Conservation (phyloP, 805 yeast genomes). For the Metschnikowia henanensis region DNA sequence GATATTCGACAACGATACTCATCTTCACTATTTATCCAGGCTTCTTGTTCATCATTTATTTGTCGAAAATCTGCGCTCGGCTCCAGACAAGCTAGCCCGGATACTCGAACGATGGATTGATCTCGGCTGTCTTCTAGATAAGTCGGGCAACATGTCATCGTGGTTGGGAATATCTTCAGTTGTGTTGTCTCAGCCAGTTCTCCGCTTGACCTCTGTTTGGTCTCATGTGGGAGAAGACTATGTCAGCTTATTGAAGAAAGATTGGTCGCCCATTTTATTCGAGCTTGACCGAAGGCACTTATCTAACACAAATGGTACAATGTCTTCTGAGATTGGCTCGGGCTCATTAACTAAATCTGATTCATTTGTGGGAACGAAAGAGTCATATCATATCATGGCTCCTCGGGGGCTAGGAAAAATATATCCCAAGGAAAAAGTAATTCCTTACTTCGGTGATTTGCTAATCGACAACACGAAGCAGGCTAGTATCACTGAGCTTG, state of each 20-base stretch:
- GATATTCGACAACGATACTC: slow-evolving; percentile 62
- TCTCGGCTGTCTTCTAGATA: slow-evolving; percentile 74
- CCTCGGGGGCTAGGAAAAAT: slow-evolving; percentile 83
- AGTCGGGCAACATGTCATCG: slow-evolving; percentile 87
- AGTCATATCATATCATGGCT: slow-evolving; percentile 72
- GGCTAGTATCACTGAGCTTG: slow-evolving; percentile 52
- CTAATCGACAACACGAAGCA: slow-evolving; percentile 44
- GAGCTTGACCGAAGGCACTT: slow-evolving; percentile 80
- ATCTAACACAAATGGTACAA: slow-evolving; percentile 25
- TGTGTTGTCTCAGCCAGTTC: slow-evolving; percentile 77
- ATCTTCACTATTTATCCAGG: slow-evolving; percentile 78
- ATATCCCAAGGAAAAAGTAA: slow-evolving; percentile 73
- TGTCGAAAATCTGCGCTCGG: slow-evolving; percentile 38
- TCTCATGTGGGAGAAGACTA: slow-evolving; percentile 58
- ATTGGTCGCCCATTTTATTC: slow-evolving; percentile 92
- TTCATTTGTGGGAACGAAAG: slow-evolving; percentile 20
- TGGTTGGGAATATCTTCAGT: slow-evolving; percentile 91
- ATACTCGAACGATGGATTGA: slow-evolving; percentile 81
- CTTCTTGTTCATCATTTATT: slow-evolving; percentile 70
- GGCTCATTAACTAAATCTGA: slow-evolving; percentile 13
- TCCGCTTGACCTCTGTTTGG: slow-evolving; percentile 79
- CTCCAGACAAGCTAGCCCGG: slow-evolving; percentile 53
- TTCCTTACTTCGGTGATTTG: slow-evolving; percentile 91
- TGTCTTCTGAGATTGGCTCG: slow-evolving; percentile 17
- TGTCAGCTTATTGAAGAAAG: slow-evolving; percentile 62